phyloP scores from a whole-genome alignment of 2,329 filamentous ascomycete species.

The Colletotrichum endophyticum region DNA sequence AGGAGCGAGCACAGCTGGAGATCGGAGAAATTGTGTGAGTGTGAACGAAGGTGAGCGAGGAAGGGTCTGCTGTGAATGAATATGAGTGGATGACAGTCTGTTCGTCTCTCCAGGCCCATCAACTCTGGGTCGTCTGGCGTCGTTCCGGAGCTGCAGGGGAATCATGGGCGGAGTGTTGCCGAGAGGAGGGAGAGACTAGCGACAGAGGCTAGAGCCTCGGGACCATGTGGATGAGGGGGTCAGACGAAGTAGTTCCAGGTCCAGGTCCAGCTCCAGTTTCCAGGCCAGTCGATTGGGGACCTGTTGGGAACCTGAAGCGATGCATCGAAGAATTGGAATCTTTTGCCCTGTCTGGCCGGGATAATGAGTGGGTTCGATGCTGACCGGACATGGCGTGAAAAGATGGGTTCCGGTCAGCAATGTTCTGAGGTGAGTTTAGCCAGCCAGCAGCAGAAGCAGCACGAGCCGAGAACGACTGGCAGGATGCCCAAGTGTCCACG shows the following conservation, averaged over 20 bases:
- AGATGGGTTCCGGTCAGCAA: not conserved
- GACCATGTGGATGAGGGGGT: slow-evolving; percentile 14
- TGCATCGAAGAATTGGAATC: slow-evolving; percentile 9
- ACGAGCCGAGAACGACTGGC: not conserved
- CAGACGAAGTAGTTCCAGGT: slow-evolving; percentile 16
- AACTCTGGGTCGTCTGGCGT: not conserved
- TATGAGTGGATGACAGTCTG: slow-evolving; percentile 4
- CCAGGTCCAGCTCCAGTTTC: slow-evolving; percentile 9
- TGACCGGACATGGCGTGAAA: not conserved
- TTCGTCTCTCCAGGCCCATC: not conserved
- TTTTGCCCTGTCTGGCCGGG: not conserved
- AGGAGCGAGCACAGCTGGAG: not conserved
- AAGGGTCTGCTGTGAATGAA: not conserved
- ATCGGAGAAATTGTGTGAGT: not conserved
- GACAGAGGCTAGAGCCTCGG: not conserved
- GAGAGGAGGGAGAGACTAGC: not conserved
- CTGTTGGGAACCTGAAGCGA: not conserved
- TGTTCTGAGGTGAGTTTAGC: not conserved
- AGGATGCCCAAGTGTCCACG: not conserved
- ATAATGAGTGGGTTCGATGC: not conserved
- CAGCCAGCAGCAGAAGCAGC: not conserved
- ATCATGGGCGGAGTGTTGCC: slow-evolving; percentile 14
- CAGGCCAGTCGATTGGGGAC: not conserved
- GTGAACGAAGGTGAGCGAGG: not conserved
- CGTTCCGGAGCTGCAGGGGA: slow-evolving; percentile 13